Evolutionary conservation across 2,329 filamentous ascomycete species (phyloP).

Genomic region (Trichoderma afroharzianum): DNA sequence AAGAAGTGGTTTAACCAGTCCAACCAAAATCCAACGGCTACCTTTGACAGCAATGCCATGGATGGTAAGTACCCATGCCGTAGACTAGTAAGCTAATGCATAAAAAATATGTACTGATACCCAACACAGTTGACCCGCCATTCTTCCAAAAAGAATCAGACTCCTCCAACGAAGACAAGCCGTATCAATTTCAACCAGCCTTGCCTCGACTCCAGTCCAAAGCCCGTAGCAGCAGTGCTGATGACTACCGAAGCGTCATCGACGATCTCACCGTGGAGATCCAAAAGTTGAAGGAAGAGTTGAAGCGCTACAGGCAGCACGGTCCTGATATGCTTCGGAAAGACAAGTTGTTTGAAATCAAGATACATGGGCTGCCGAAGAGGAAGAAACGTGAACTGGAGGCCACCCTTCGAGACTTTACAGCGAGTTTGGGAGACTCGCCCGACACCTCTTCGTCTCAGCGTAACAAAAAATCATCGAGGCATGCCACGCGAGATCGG

Average conservation of each 20-base stretch:
- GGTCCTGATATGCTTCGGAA: constrained; percentile 64
- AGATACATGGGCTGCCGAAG: constrained; percentile 68
- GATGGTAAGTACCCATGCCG: constrained; percentile 37
- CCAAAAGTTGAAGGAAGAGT: constrained; percentile 68
- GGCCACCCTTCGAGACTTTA: constrained; percentile 67
- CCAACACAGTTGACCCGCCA: constrained; percentile 45
- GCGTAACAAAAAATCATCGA: constrained; percentile 36
- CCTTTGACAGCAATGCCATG: constrained; percentile 43
- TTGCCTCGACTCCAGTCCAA: constrained; percentile 30
- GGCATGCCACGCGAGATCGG: constrained; percentile 36
- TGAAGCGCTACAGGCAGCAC: constrained; percentile 67
- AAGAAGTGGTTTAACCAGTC: constrained; percentile 53
- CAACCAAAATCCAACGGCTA: constrained; percentile 46
- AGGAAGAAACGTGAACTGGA: constrained; percentile 76
- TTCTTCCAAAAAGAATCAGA: constrained; percentile 54
- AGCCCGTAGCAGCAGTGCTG: constrained; percentile 58
- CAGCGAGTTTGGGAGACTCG: constrained; percentile 56
- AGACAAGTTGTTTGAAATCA: constrained; percentile 80
- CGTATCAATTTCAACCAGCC: constrained; percentile 24
- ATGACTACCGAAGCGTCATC: constrained; percentile 78
- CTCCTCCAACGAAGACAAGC: constrained; percentile 47
- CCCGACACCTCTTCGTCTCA: constrained; percentile 39
- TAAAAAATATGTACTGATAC: constrained; percentile 15
- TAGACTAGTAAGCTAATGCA: background rate
- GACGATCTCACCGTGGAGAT: constrained; percentile 85